Base-by-base conservation (phyloP, 352 stramenopile genomes). In the Phytophthora rubi region DNA sequence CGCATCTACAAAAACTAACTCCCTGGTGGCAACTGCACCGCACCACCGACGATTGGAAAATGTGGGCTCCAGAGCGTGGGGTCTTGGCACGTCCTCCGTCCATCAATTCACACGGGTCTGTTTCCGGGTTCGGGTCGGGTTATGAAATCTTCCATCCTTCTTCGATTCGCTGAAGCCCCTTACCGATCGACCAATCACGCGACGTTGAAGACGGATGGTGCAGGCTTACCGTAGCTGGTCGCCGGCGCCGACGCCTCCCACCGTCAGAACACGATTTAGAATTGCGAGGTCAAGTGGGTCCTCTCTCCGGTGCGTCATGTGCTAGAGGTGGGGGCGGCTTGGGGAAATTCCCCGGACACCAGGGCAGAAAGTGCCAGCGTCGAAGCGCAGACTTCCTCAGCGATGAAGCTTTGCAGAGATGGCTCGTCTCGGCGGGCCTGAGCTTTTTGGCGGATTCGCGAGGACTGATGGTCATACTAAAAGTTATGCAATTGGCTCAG, bases 401-500 rank as follows among this genome's bases (percentile, higher is more conserved):
- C 67, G 74, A 83, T 58, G 83, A 90, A 92, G 82, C 72, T 81
- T 68, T 16, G 82, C 81, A 74, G 53, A 88, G 83, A 91, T 72
- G 77, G 77, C 62, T 62, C 53, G 60, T 26, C 33, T 62, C 33
- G 73, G 67, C 47, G 42, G 62, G 45, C 52, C 37, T 62, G 71
- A 78, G 72, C 66, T 58, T 58, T 30, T 68, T 49, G 68, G 83
- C 70, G 75, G 85, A 93, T 71, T 85, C 70, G 61, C 63, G 84
- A 87, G 82, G 85, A 89, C 81, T 93, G 87, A 93, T 95, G 77
- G 87, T 93, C 85, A 93, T 93, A 91, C 83, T 90, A 92, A 95
- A 78, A 95, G 87, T 95, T 95, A 95, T 95, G 87, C 87, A 95
- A 95, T 95, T 95, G 87, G 87, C 87, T 93, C 86, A 89, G 74